Conservation (phyloP, 2,329 filamentous ascomycete genomes). For the Bipolaris sorokiniana region DNA sequence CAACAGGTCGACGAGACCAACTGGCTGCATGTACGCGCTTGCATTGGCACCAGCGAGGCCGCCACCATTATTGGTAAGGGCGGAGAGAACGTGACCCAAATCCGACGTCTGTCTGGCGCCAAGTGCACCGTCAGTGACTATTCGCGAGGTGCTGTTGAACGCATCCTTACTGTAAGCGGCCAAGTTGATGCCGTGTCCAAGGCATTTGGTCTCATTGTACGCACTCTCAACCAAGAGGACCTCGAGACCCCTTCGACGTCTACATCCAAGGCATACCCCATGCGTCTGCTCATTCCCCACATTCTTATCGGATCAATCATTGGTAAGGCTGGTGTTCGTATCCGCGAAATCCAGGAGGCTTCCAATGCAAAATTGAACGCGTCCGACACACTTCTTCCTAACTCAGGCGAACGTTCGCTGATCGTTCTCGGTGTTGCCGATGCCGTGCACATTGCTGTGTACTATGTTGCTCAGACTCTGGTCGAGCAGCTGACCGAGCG, state of each 20-base stretch:
- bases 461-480: slow-evolving; percentile 97
- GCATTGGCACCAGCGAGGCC: slow-evolving; percentile 96
- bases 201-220: slow-evolving; percentile 98
- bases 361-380: slow-evolving; percentile 96
- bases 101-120: slow-evolving; percentile 90
- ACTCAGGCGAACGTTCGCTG: slow-evolving; percentile 96
- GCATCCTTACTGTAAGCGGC: slow-evolving; percentile 95
- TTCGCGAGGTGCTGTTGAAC: slow-evolving; percentile 93
- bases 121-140: slow-evolving; percentile 99
- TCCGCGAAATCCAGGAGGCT: slow-evolving; percentile 97
- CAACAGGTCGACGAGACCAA: slow-evolving; percentile 82
- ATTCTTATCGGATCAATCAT: slow-evolving; percentile 99
- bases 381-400: slow-evolving; percentile 89
- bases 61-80: slow-evolving; percentile 98
- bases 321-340: slow-evolving; percentile 92
- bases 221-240: slow-evolving; percentile 96
- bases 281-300: slow-evolving; percentile 92
- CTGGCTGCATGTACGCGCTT: slow-evolving; percentile 96
- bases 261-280: slow-evolving; percentile 95
- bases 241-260: slow-evolving; percentile 85
- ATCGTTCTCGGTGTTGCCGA: slow-evolving; percentile 98
- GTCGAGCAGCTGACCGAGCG: slow-evolving; percentile 96
- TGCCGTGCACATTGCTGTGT: slow-evolving; percentile 97
- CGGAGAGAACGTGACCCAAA: slow-evolving; percentile 97
- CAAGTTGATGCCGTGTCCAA: slow-evolving; percentile 96